Evolutionary conservation across 1,284 basidiomycete species (phyloP).

Genomic region (Peniophora sp.): DNA sequence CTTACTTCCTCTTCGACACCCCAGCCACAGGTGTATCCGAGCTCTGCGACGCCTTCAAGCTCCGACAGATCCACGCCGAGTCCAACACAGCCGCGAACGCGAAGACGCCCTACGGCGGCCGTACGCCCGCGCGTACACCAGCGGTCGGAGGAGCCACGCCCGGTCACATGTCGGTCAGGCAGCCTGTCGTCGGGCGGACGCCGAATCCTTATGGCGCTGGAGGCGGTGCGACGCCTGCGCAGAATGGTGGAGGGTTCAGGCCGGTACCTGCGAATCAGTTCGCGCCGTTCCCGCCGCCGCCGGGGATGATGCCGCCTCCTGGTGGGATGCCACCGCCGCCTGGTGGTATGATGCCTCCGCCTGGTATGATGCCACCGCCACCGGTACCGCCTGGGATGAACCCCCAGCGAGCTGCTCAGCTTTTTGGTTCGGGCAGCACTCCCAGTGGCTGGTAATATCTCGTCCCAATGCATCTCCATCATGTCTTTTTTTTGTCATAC

Average conservation of each 20-base stretch:
- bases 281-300: constrained; percentile 29
- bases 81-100: constrained; percentile 69
- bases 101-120: constrained; percentile 75
- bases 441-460: constrained; percentile 16
- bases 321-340: background rate
- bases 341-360: background rate
- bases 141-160: constrained; percentile 55
- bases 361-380: constrained; percentile 6
- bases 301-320: constrained; percentile 1
- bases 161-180: constrained; percentile 66
- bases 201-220: constrained; percentile 58
- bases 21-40: constrained; percentile 85
- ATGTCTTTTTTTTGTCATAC: constrained; percentile 3
- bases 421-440: constrained; percentile 33
- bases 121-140: constrained; percentile 67
- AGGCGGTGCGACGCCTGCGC: constrained; percentile 10
- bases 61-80: constrained; percentile 64
- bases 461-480: constrained; percentile 2
- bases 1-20: constrained; percentile 84
- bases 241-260: background rate
- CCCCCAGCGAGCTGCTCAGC: constrained; percentile 53
- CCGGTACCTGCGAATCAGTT: constrained; percentile 25
- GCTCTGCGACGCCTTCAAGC: constrained; percentile 92
- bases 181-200: constrained; percentile 52
- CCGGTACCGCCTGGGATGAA: constrained; percentile 48